Evolutionary conservation across 1,284 basidiomycete genomes (phyloP).

Genomic region (Coniophora puteana): DNA sequence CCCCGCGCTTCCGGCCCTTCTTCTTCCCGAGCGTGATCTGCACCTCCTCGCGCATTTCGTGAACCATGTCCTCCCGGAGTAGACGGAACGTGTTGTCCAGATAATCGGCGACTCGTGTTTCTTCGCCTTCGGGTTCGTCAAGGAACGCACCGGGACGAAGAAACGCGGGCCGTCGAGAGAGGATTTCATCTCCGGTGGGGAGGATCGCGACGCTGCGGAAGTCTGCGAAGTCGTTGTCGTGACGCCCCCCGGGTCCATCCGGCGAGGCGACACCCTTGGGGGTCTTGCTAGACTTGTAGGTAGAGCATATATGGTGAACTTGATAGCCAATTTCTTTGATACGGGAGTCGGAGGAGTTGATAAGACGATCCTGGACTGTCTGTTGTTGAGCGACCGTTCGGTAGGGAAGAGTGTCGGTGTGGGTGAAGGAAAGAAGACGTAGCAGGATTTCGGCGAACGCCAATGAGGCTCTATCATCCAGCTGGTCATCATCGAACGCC

Average conservation of each 20-base stretch:
- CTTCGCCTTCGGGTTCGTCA: conserved; percentile 37
- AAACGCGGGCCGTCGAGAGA: conserved; percentile 41
- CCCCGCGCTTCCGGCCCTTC: conserved; percentile 40
- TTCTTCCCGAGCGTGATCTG: conserved; percentile 41
- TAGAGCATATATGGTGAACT: conserved; percentile 37
- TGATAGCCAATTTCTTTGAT: conserved; percentile 34
- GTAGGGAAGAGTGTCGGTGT: conserved; percentile 32
- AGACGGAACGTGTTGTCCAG: conserved; percentile 66
- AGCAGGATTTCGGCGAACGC: conserved; percentile 50
- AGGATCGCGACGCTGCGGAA: conserved; percentile 56
- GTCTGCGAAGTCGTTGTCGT: conserved; percentile 60
- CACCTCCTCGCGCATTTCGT: conserved; percentile 60
- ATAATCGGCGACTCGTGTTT: conserved; percentile 39
- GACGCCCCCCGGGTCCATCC: conserved; percentile 51
- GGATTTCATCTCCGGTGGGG: conserved; percentile 56
- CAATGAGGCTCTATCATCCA: conserved; percentile 33
- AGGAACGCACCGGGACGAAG: conserved; percentile 38
- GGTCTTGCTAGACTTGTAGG: conserved; percentile 24
- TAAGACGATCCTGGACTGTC: conserved; percentile 29
- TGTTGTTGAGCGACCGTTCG: conserved; percentile 34
- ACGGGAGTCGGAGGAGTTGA: conserved; percentile 30
- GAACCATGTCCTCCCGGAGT: conserved; percentile 61
- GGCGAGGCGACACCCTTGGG: conserved; percentile 17
- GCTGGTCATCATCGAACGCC: conserved; percentile 34
- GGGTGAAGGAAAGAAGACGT: conserved; percentile 41